phyloP scores from a whole-genome alignment of 2,329 filamentous ascomycete species.

The Cercospora sp. region DNA sequence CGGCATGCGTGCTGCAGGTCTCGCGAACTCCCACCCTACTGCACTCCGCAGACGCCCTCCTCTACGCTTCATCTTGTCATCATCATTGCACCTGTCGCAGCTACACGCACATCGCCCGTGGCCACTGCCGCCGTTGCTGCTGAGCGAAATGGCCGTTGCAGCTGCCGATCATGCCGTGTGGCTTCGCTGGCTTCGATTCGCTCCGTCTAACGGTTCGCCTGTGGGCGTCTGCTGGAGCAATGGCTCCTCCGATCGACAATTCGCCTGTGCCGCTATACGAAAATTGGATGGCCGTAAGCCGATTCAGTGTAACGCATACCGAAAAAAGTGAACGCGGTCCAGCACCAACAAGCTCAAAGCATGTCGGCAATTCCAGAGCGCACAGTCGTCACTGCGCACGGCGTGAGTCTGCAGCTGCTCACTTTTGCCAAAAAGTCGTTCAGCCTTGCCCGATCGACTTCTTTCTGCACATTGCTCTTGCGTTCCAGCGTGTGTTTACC shows the following conservation, averaged over 20 bases:
- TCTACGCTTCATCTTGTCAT: background rate
- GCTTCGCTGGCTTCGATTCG: background rate
- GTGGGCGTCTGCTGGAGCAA: background rate
- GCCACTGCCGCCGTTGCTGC: background rate
- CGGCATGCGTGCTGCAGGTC: background rate
- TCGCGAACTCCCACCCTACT: background rate
- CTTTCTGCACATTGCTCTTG: slow-evolving; percentile 18
- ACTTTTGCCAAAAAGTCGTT: background rate
- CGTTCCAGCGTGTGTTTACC: slow-evolving; percentile 14
- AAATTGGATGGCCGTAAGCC: background rate
- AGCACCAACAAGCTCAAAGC: background rate
- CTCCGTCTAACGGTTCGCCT: background rate
- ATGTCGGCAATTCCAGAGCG: background rate
- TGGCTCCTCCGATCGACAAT: slow-evolving; percentile 6
- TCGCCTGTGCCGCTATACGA: background rate
- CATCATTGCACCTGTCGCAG: background rate
- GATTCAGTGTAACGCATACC: background rate
- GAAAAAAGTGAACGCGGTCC: background rate
- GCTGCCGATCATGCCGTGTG: background rate
- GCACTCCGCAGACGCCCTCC: background rate
- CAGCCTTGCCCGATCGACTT: background rate
- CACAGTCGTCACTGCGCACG: slow-evolving; percentile 1
- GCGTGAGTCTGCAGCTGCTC: background rate
- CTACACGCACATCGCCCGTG: background rate
- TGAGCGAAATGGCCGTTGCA: background rate